Conservation (phyloP, 2,329 filamentous ascomycete genomes). For the Diaporthe capsici region DNA sequence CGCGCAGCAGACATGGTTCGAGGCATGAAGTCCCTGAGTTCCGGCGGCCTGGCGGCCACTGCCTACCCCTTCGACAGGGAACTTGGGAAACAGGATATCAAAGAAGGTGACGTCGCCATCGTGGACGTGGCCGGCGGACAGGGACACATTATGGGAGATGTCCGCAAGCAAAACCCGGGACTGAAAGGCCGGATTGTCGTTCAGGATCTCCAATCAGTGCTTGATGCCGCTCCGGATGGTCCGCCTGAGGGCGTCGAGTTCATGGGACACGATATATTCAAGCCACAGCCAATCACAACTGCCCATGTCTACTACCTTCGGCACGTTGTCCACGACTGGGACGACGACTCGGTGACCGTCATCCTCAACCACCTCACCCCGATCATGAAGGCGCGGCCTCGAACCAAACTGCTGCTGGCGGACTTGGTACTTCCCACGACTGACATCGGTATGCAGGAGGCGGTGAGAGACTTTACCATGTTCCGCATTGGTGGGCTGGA, state of each 20-base stretch:
- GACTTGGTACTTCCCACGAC: conserved; percentile 11
- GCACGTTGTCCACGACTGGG: conserved; percentile 25
- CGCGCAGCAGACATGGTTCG: conserved; percentile 18
- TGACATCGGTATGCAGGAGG: conserved; percentile 12
- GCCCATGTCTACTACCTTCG: conserved; percentile 28
- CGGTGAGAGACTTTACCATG: conserved; percentile 29
- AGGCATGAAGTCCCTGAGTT: conserved; percentile 32
- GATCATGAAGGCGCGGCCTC: conserved; percentile 17
- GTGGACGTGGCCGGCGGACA: conserved; percentile 28
- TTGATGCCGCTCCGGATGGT: conserved; percentile 5
- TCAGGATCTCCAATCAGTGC: conserved; percentile 17
- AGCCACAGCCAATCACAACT: conserved; percentile 10
- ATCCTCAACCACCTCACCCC: conserved; percentile 16
- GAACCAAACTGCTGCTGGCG: conserved; percentile 12
- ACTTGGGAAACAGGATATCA: neutral
- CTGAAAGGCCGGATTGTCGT: conserved; percentile 22
- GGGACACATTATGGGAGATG: conserved; percentile 21
- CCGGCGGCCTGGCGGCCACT: conserved; percentile 4
- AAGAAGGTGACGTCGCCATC: conserved; percentile 19
- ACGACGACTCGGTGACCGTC: neutral
- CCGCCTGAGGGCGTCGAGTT: conserved; percentile 3
- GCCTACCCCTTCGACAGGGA: conserved; percentile 25
- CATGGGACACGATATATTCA: conserved; percentile 13
- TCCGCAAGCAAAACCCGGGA: neutral
- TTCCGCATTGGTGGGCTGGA: conserved; percentile 30